These are phyloP conservation scores for Haplosporangium sp. DNA, from an alignment of 371 early-diverging fungal species.

Conservation along the genomic window DNA sequence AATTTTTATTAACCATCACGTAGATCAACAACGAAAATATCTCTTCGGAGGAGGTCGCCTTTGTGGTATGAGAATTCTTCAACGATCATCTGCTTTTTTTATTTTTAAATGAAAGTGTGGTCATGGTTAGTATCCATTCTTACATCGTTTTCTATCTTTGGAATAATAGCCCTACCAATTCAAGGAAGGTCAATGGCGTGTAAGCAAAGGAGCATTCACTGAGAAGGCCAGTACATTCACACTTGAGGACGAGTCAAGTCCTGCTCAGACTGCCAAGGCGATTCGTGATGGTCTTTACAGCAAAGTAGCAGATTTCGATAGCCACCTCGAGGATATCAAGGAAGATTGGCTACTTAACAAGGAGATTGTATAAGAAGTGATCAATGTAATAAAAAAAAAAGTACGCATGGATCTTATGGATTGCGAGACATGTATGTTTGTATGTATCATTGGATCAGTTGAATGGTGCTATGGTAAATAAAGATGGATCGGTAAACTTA, in stretches of 20 bases:
- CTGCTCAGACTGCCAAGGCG: constrained; percentile 30
- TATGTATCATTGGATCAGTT: no score
- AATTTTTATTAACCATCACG: neutral
- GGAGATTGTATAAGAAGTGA: constrained; percentile 20
- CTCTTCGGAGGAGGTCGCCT: constrained; percentile 38
- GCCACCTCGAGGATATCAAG: constrained; percentile 76
- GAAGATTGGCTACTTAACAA: constrained; percentile 74
- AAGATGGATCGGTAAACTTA: no score
- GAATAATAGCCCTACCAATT: constrained; percentile 58
- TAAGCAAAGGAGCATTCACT: constrained; percentile 57
- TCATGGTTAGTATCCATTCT: neutral
- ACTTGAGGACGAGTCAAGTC: constrained; percentile 38
- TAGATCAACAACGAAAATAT: constrained; percentile 53
- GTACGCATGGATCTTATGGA: neutral
- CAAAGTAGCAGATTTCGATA: constrained; percentile 77
- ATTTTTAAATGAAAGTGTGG: neutral
- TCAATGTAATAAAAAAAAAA: neutral
- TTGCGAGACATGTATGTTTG: no score
- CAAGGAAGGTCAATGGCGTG: constrained; percentile 65
- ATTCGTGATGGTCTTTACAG: constrained; percentile 54
- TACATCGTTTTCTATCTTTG: neutral
- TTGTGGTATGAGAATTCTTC: constrained; percentile 25
- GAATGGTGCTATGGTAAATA: no score
- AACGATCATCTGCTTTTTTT: neutral
- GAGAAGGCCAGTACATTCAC: constrained; percentile 22